phyloP scores from a whole-genome alignment of 768 basidiomycete genomes.

The Boletus coccyginus region DNA sequence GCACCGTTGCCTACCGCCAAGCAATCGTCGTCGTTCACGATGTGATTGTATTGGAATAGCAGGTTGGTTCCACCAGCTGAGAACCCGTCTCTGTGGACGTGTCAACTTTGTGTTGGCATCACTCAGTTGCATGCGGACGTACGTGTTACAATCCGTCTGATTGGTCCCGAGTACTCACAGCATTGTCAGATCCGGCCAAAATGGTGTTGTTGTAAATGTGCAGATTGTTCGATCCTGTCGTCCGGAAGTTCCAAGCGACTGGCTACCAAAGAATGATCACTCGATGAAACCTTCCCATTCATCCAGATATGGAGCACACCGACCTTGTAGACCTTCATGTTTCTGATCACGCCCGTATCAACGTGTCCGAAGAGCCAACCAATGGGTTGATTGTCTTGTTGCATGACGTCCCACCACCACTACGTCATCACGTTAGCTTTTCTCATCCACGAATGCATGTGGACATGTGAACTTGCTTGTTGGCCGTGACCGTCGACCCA shows the following conservation, averaged over 20 bases:
- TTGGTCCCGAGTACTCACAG: conserved; percentile 8
- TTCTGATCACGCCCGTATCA: conserved; percentile 49
- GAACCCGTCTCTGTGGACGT: too few species aligned
- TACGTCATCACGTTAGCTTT: background rate
- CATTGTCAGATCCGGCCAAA: background rate
- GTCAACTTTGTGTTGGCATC: too few species aligned
- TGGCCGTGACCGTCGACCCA: conserved; percentile 65
- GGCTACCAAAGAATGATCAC: conserved; percentile 35
- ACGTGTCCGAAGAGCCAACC: conserved; percentile 55
- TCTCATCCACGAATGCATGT: background rate
- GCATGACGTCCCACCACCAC: conserved; percentile 58
- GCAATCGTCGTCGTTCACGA: conserved; percentile 63
- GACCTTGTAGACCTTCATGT: conserved; percentile 59
- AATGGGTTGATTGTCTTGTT: conserved; percentile 54
- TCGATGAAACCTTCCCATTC: background rate
- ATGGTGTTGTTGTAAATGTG: conserved; percentile 33
- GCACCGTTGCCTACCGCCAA: conserved; percentile 56
- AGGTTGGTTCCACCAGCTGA: background rate
- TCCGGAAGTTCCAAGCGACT: conserved; percentile 58
- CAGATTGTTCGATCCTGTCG: conserved; percentile 46
- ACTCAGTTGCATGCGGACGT: too few species aligned
- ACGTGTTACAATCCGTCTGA: background rate
- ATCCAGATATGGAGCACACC: background rate
- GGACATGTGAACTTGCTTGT: conserved; percentile 30
- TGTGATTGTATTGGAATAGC: conserved; percentile 35